Percentiles rank a stretch among this genome's conserved stretches.
These are phyloP conservation scores for Waltiozyma sp. DNA, from an alignment of 1,139 yeast genomes.

Conservation along the genomic window DNA sequence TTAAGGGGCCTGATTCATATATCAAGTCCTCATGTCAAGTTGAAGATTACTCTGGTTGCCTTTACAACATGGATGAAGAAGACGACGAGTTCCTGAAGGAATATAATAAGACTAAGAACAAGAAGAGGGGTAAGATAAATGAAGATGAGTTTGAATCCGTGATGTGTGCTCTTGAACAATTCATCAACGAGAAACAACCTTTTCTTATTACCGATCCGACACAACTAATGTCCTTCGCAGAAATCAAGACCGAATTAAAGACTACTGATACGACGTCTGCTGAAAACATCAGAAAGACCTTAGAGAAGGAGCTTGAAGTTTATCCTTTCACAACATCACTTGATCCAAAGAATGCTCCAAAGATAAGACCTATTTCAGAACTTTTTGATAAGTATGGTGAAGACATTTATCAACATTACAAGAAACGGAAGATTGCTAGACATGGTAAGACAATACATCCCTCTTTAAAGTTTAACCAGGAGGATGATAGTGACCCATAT, in stretches of 20 bases:
- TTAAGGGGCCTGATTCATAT: conserved; percentile 65
- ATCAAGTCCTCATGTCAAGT: conserved; percentile 89
- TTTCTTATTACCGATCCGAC: conserved; percentile 77
- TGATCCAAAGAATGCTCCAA: conserved; percentile 31
- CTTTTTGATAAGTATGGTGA: conserved; percentile 58
- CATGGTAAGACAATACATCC: conserved; percentile 70
- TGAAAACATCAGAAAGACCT: conserved; percentile 21
- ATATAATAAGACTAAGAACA: conserved; percentile 23
- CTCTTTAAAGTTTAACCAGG: conserved; percentile 64
- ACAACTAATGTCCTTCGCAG: conserved; percentile 61
- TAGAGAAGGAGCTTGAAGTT: conserved; percentile 24
- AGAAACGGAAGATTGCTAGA: conserved; percentile 54
- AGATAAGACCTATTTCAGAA: conserved; percentile 37
- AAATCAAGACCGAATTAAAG: conserved; percentile 40
- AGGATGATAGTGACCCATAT: conserved; percentile 91
- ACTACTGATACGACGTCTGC: conserved; percentile 22
- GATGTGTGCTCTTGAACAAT: conserved; percentile 63
- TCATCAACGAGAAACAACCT: conserved; percentile 76
- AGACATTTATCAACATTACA: conserved; percentile 75
- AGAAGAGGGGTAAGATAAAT: conserved; percentile 39
- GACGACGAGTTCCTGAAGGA: conserved; percentile 59
- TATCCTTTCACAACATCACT: conserved; percentile 30
- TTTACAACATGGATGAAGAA: conserved; percentile 81
- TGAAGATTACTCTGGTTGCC: conserved; percentile 83
- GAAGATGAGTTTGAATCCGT: conserved; percentile 83